Evolutionary conservation across 202 grass and related monocot species (phyloP).

Genomic region (Brachypodium distachyon): DNA sequence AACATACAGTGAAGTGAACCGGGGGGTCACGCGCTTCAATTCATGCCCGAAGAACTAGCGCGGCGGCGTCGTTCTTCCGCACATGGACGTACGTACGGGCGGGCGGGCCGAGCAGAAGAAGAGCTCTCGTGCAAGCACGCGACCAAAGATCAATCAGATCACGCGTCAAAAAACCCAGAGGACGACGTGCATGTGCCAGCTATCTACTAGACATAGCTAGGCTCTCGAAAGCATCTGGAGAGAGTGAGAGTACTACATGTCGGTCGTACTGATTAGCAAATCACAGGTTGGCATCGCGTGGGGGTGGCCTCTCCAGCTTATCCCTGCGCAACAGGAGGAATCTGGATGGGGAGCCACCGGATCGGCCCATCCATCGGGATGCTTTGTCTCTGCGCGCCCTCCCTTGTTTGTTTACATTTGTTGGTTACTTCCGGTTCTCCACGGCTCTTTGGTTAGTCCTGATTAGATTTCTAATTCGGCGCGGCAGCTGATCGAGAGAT

Average conservation of each 20-base stretch:
- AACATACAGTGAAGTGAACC: neutral
- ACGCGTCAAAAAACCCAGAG: no score
- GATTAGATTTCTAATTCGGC: neutral
- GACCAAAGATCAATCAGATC: no score
- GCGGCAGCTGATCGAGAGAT: neutral
- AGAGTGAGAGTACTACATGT: neutral
- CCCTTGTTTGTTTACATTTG: neutral
- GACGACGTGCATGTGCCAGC: neutral
- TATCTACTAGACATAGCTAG: neutral
- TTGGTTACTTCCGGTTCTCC: neutral
- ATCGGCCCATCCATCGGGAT: no score
- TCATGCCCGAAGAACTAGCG: neutral
- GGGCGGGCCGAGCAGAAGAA: no score
- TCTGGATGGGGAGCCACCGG: slow-evolving; percentile 6
- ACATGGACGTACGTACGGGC: neutral
- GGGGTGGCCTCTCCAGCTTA: neutral
- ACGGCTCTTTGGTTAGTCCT: neutral
- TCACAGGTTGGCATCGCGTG: slow-evolving; percentile 20
- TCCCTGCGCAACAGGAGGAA: slow-evolving; percentile 14
- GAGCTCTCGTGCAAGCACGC: neutral
- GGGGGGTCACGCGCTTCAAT: neutral
- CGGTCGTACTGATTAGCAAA: neutral
- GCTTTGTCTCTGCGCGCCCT: neutral
- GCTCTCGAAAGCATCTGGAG: neutral
- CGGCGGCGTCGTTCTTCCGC: neutral